These are phyloP conservation scores for Trichoderma gamsii DNA, from an alignment of 495 filamentous ascomycete species.

Conservation along the genomic window DNA sequence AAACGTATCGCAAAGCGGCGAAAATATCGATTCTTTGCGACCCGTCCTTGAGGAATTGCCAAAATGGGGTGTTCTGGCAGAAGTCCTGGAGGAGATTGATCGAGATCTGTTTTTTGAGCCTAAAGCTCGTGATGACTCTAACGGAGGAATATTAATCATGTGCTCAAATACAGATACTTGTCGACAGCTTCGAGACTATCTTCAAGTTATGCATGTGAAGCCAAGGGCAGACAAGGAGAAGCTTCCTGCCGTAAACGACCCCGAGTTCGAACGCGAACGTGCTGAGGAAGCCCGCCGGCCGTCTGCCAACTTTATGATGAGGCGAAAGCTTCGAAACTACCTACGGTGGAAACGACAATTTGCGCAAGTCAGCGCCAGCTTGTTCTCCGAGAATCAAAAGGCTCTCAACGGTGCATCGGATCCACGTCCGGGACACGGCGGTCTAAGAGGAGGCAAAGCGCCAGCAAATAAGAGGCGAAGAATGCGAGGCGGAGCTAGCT, in stretches of 20 bases:
- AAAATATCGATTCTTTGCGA: slow-evolving; percentile 57
- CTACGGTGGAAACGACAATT: slow-evolving; percentile 89
- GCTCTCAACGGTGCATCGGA: slow-evolving; percentile 59
- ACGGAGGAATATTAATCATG: slow-evolving; percentile 89
- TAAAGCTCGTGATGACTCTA: slow-evolving; percentile 68
- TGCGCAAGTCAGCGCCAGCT: slow-evolving; percentile 67
- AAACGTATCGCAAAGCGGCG: slow-evolving; percentile 23
- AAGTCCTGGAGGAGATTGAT: slow-evolving; percentile 89
- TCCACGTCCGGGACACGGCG: slow-evolving; percentile 35
- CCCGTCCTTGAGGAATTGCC: slow-evolving; percentile 93
- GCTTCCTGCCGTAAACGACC: slow-evolving; percentile 24
- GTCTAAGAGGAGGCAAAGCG: slow-evolving; percentile 32
- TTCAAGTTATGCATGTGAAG: slow-evolving; percentile 82
- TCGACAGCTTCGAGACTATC: slow-evolving; percentile 81
- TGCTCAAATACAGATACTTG: slow-evolving; percentile 85
- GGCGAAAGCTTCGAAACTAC: slow-evolving; percentile 78
- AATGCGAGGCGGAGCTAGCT: slow-evolving; percentile 72
- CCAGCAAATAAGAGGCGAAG: slow-evolving; percentile 85
- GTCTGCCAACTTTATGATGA: slow-evolving; percentile 83
- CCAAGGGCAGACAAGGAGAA: slow-evolving; percentile 41
- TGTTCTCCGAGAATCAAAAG: slow-evolving; percentile 74
- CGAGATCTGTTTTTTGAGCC: slow-evolving; percentile 84
- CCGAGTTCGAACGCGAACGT: slow-evolving; percentile 23
- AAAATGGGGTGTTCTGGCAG: slow-evolving; percentile 83
- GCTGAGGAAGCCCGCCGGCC: slow-evolving; percentile 49